Conservation (phyloP, 805 yeast genomes). For the Grigorovia transvaalensis region DNA sequence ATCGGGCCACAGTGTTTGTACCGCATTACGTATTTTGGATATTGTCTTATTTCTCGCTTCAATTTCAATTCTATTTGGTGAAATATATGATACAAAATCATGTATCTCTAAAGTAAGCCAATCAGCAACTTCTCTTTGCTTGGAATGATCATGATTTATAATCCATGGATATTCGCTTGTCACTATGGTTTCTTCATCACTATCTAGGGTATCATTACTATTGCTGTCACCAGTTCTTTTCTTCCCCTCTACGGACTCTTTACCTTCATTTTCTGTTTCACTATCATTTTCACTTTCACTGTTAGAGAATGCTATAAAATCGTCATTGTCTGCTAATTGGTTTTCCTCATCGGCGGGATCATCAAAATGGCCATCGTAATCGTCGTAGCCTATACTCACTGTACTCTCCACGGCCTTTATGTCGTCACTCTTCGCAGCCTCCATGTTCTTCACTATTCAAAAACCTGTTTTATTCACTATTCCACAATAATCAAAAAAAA, state of each 20-base stretch:
- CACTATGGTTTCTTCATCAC: background rate
- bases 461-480: background rate
- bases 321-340: conserved; percentile 23
- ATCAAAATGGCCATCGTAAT: conserved; percentile 21
- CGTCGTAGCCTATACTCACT: conserved; percentile 14
- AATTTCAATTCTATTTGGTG: conserved; percentile 74
- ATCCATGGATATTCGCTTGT: conserved; percentile 55
- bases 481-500: background rate
- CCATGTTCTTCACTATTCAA: background rate
- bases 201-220: background rate
- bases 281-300: conserved; percentile 21
- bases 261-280: conserved; percentile 17
- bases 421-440: background rate
- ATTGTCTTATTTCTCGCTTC: conserved; percentile 56
- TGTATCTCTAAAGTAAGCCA: conserved; percentile 81
- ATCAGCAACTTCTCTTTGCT: conserved; percentile 66
- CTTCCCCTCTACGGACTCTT: background rate
- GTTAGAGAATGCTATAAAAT: conserved; percentile 33
- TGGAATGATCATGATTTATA: conserved; percentile 63
- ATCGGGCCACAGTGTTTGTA: conserved; percentile 58
- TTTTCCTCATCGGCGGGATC: conserved; percentile 11
- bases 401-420: background rate
- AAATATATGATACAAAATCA: conserved; percentile 74
- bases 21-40: conserved; percentile 42
- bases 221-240: conserved; percentile 3